Conservation (phyloP, 768 basidiomycete species). For the Auricularia heimuer region DNA sequence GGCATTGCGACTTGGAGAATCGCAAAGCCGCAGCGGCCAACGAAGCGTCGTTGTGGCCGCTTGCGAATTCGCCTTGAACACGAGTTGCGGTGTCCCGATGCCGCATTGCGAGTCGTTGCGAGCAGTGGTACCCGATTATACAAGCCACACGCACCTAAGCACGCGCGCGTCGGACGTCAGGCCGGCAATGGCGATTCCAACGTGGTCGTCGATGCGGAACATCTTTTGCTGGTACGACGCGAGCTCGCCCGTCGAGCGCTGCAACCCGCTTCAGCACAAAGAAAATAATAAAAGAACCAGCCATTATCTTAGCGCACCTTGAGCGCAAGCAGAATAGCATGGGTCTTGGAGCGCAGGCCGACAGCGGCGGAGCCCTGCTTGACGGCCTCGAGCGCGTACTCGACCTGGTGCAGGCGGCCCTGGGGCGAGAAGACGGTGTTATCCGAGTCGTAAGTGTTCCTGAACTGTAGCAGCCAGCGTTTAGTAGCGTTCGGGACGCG, state of each 20-base stretch:
- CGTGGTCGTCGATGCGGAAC: slow-evolving; percentile 98
- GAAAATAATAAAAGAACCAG: background rate
- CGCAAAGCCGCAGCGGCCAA: too few relatives aligned
- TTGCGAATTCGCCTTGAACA: too few relatives aligned
- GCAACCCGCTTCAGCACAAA: background rate
- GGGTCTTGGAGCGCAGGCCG: slow-evolving; percentile 89
- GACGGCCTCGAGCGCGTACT: slow-evolving; percentile 97
- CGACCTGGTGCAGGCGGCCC: slow-evolving; percentile 93
- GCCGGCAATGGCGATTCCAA: slow-evolving; percentile 99
- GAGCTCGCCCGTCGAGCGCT: slow-evolving; percentile 97
- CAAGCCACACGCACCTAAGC: slow-evolving; percentile 52
- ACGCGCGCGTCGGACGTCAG: slow-evolving; percentile 97
- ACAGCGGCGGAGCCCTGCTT: slow-evolving; percentile 99
- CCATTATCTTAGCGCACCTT: slow-evolving; percentile 47
- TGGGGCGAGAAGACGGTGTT: slow-evolving; percentile 97
- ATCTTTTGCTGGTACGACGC: slow-evolving; percentile 99
- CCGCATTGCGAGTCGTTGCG: too few relatives aligned
- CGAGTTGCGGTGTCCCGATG: too few relatives aligned
- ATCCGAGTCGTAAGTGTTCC: slow-evolving; percentile 97
- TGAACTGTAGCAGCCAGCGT: slow-evolving; percentile 40
- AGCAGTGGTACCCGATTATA: too few relatives aligned
- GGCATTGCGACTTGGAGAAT: too few relatives aligned
- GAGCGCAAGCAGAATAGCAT: slow-evolving; percentile 82
- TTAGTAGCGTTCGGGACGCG: too few relatives aligned
- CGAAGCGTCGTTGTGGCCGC: too few relatives aligned